Evolutionary conservation across 306 rosid genomes (phyloP).

Genomic region (Quercus agrifolia): DNA sequence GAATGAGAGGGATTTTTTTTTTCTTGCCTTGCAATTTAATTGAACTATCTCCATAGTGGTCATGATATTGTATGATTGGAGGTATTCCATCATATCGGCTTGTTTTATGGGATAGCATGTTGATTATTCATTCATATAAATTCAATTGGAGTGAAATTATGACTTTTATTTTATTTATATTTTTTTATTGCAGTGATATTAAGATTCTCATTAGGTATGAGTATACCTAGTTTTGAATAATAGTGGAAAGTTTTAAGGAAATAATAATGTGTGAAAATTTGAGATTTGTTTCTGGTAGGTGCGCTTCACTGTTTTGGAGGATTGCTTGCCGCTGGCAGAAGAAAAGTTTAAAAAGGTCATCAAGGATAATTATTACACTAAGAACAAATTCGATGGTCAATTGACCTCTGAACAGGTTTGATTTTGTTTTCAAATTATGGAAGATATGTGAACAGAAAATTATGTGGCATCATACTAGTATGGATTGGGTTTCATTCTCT

Average conservation of each 20-base stretch:
- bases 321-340: not conserved
- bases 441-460: not conserved
- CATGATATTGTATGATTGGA: not conserved
- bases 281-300: not conserved
- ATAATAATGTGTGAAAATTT: not conserved
- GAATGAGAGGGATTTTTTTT: not conserved
- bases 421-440: not conserved
- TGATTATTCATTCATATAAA: no score
- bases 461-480: not conserved
- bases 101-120: no score
- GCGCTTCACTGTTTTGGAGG: not conserved
- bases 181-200: not conserved
- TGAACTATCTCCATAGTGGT: not conserved
- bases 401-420: slow-evolving; percentile 10
- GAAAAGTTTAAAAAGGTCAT: not conserved
- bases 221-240: not conserved
- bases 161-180: not conserved
- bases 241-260: not conserved
- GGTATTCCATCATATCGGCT: not conserved
- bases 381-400: slow-evolving; percentile 1
- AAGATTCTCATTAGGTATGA: no score
- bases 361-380: not conserved
- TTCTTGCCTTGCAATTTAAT: not conserved
- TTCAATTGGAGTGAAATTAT: no score
- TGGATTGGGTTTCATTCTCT: not conserved